These are phyloP conservation scores for Ceratobasidium sp. DNA, from an alignment of 1,284 basidiomycete species.

Conservation along the genomic window DNA sequence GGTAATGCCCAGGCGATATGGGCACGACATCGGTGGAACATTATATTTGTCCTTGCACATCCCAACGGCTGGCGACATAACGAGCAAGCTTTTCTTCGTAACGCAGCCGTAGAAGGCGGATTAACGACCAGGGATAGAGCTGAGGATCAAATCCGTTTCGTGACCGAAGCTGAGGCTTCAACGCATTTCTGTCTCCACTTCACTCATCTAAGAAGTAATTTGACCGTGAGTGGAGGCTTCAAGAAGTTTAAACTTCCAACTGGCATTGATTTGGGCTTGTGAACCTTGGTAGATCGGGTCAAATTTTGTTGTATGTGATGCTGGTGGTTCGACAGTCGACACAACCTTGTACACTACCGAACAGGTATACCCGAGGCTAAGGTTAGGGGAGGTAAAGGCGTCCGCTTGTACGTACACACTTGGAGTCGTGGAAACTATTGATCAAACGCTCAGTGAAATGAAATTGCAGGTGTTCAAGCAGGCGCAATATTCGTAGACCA, in stretches of 20 bases:
- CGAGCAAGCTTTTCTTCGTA: slow-evolving; percentile 37
- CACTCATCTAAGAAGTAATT: neutral
- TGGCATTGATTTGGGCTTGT: neutral
- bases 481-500: slow-evolving; percentile 35
- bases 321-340: too few species aligned
- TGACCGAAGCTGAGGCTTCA: too few species aligned
- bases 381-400: slow-evolving; percentile 18
- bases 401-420: slow-evolving; percentile 33
- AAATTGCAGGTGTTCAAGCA: slow-evolving; percentile 28
- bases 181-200: slow-evolving; percentile 36
- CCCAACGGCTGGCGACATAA: slow-evolving; percentile 39
- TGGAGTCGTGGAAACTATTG: neutral
- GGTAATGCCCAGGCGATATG: slow-evolving; percentile 12
- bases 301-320: slow-evolving; percentile 38
- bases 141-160: slow-evolving; percentile 16
- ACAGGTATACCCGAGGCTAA: slow-evolving; percentile 1
- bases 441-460: neutral
- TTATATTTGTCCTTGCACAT: slow-evolving; percentile 35
- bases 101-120: slow-evolving; percentile 32
- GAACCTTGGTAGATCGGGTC: slow-evolving; percentile 18
- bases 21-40: slow-evolving; percentile 1
- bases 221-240: neutral
- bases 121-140: neutral
- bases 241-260: neutral
- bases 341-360: slow-evolving; percentile 39